Evolutionary conservation across 2,329 filamentous ascomycete genomes (phyloP), one percentile per base, ranked within the genome.

Genomic region (Exophiala calicioides): DNA sequence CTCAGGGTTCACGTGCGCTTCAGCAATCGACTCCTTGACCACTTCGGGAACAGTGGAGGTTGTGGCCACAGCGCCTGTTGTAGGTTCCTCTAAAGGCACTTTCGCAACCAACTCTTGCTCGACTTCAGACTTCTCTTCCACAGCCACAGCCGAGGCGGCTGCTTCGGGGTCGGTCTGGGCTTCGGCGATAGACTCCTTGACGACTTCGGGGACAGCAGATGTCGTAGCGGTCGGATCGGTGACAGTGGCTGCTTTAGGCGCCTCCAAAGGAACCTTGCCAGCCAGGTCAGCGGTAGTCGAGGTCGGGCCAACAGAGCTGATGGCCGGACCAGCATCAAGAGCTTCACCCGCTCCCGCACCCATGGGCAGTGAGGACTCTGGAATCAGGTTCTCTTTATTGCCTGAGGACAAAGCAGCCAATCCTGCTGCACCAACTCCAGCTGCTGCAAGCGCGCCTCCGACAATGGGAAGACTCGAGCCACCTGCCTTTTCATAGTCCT

Each of bases 351-450:
- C 59, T 3, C 61, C 63, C 29, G 62, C 62, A 31, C 76, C 78
- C 66, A 90, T 84, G 9, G 87, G 86, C 54, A 93, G 75, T 66
- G 85, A 88, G 5, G 88, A 91, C 70, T 94, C 88, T 13, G 89
- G 88, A 55, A 93, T 90, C 65, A 87, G 73, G 67, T 76, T 83
- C 52, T 74, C 77, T 34, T 78, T 73, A 46, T 84, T 68, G 7
- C 76, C 73, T 21, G 81, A 79, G 26, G 84, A 63, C 45, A 75
- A 70, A 56, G 70, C 66, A 42, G 72, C 60, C 16, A 57, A 62
- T 20, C 57, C 55, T 61, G 65, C 55, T 46, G 66, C 67, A 40
- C 63, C 65, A 21, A 69, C 65, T 7, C 64, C 66, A 31, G 72
- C 69, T 36, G 62, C 64, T 49, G 75, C 70, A 33, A 67, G 64